Base-by-base conservation (phyloP, 1,284 basidiomycete genomes). In the Sporisorium scitamineum region DNA sequence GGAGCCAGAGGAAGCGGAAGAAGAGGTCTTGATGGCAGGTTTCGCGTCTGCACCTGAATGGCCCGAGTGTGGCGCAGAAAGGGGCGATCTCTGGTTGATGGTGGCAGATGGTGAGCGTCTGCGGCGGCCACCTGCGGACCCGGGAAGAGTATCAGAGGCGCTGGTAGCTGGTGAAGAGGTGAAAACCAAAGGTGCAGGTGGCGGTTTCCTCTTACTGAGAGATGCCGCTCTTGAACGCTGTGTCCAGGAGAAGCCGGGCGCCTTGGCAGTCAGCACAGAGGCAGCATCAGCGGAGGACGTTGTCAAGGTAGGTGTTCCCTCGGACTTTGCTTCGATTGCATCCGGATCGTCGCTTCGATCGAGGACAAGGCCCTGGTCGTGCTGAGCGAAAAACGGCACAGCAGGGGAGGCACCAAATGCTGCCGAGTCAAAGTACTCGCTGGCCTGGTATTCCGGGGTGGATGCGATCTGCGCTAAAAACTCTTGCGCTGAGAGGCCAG, bases 391-490 rank as follows among this genome's bases (percentile, higher is more conserved):
- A 11, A 56, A 13, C 10, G 57, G 34, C 11, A 58, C 48, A 13
- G 58, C 32, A 3, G 34, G 16, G 4, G 34, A 20, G 16, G 32
- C 13, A 18, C 34, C n/a, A 11, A 34, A 41, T 3, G 60, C 41
- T 14, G 51, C 31, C 22, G 71, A 54, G 18, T 69, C 71, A 20
- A 74, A 42, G 31, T 61, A 58, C 18, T 55, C 31, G 62, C 71
- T 74, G 20, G 71, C 71, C 26, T 74, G 71, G 48, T 74, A 75
- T 37, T 76, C 59, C 1, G 70, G 66, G 0, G 55, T 68, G 2
- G 74, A 66, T 11, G 66, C 66, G 27, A 70, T 65, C 50, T 69
- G 69, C 6, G 74, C 69, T 24, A 76, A 20, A 27, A 72, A 76
- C 51, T 72, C 56, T 48, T 72, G 27, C 18, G 70, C 70, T 1